A percentile compares a stretch with the other conserved stretches of the same genome.
These are phyloP conservation scores for Carex parvula DNA, from an alignment of 176 grass and related monocot genomes.

Conservation along the genomic window DNA sequence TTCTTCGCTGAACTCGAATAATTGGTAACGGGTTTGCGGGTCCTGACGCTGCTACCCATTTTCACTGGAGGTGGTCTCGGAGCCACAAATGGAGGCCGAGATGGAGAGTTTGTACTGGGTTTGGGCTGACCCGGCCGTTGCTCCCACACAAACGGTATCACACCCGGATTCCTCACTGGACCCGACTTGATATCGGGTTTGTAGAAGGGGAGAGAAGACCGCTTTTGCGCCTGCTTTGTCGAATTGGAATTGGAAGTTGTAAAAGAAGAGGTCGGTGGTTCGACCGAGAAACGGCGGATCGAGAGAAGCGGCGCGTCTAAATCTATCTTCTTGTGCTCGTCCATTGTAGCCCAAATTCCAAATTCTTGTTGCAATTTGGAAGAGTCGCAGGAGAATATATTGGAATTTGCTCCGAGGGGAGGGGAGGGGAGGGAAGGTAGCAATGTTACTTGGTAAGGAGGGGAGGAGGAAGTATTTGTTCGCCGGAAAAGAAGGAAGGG, in stretches of 20 bases:
- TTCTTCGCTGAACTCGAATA: neutral
- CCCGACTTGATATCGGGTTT: conserved; percentile 61
- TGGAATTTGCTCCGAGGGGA: neutral
- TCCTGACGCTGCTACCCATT: conserved; percentile 20
- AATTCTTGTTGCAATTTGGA: conserved; percentile 26
- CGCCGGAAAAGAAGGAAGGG: no score
- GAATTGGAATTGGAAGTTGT: neutral
- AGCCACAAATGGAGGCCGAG: neutral
- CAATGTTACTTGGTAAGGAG: neutral
- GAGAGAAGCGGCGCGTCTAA: conserved; percentile 76
- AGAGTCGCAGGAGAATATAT: neutral
- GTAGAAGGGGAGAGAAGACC: conserved; percentile 37
- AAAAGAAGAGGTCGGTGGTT: conserved; percentile 30
- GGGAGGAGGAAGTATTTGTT: neutral
- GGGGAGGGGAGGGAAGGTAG: neutral
- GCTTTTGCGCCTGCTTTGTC: neutral
- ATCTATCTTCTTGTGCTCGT: conserved; percentile 48
- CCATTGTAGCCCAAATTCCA: neutral
- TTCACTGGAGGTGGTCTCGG: conserved; percentile 21
- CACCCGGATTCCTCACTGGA: conserved; percentile 56
- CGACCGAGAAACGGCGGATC: conserved; percentile 41
- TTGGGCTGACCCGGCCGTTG: conserved; percentile 78
- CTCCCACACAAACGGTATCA: conserved; percentile 90
- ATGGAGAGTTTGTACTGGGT: conserved; percentile 33
- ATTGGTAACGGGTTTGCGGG: neutral